Base-by-base conservation (phyloP, 768 basidiomycete genomes). In the Phylloporus rhodoxanthus region DNA sequence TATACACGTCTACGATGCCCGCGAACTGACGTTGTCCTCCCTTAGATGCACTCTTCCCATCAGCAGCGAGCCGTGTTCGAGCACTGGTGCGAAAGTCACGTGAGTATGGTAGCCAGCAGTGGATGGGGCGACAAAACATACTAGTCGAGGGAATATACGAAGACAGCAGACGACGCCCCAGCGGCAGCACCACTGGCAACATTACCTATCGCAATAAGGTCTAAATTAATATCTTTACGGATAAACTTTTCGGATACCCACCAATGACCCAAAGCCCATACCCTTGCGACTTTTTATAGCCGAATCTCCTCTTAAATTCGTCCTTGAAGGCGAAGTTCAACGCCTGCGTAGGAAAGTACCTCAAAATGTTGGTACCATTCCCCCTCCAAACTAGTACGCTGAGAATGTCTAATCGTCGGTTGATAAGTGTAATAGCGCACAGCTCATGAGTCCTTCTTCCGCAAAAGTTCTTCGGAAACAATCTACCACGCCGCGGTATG, bases 291-390 rank as follows among this genome's bases (percentile, higher is more conserved):
- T 66, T 70, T 53, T 68, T 68, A 46, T 63, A 68, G 0, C 63
- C 66, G n/a, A 75, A 61, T 47, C 62, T 60, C 38, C 61, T 53
- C 58, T 75, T 75, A 57, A 67, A 74, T 17, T 56, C 60, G 53
- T 75, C 74, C 61, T 74, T 72, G 70, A 74, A 73, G n/a, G 73
- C 73, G 49, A 75, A 75, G 60, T 75, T 75, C 43, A 75, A 58
- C 0, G 73, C 73, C 53, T 75, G 73, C 0, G 74, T 75, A 13
- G 72, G 74, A 59, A 75, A 75, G 65, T 75, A 75, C 43, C 73
- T 68, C 46, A 74, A 53, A 28, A 74, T 62, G 45, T 74, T 74
- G 48, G 74, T 68, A 36, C 70, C 68, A 47, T 74, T 74, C 23
- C 74, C 72, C 32, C 73, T 71, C 74, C 73, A 75, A 56, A 73